Conservation (phyloP, 192 early-diverging fungal genomes). For the Piromyces sp. region DNA sequence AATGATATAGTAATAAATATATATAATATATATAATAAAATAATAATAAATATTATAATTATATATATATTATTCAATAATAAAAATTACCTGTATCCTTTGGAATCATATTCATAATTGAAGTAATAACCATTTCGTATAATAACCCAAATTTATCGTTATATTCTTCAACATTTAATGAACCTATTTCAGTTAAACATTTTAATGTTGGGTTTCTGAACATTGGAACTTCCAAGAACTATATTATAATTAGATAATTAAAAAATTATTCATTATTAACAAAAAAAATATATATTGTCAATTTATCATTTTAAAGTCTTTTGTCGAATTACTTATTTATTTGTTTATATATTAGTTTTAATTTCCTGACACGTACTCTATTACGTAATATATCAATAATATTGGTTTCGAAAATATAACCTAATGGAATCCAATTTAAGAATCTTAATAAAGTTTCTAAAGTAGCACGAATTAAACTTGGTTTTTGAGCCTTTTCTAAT, state of each 20-base stretch:
- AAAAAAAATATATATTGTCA: too few species aligned
- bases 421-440: conserved; percentile 94
- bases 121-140: conserved; percentile 62
- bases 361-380: conserved; percentile 30
- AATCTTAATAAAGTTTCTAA: conserved; percentile 87
- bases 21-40: too few species aligned
- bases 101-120: conserved; percentile 52
- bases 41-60: too few species aligned
- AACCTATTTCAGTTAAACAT: conserved; percentile 93
- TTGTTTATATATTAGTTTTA: too few species aligned
- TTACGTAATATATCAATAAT: conserved; percentile 67
- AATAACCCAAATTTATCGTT: conserved; percentile 71
- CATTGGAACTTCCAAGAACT: conserved; percentile 70
- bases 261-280: too few species aligned
- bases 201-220: conserved; percentile 89
- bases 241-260: not conserved
- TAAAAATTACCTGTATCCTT: conserved; percentile 34
- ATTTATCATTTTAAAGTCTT: too few species aligned
- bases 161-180: conserved; percentile 68
- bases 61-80: too few species aligned
- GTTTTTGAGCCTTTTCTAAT: conserved; percentile 74
- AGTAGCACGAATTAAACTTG: conserved; percentile 77
- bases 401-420: conserved; percentile 93
- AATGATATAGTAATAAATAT: too few species aligned
- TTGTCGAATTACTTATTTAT: too few species aligned